phyloP scores from a whole-genome alignment of 1,284 basidiomycete species.

The Flammula alnicola region DNA sequence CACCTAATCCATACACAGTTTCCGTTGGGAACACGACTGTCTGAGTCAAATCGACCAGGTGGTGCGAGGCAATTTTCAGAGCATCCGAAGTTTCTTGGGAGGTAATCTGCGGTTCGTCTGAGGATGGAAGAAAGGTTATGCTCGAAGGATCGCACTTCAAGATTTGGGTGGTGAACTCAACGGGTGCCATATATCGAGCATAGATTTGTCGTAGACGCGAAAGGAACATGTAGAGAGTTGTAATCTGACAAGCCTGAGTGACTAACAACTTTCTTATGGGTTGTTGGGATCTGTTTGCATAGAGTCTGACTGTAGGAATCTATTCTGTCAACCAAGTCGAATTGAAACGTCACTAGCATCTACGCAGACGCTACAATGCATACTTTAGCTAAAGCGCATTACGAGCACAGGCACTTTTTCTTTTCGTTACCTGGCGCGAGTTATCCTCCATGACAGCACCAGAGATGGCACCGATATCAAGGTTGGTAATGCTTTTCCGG shows the following conservation, averaged over 20 bases:
- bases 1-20: conserved; percentile 97
- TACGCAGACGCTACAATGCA: background rate
- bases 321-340: no score
- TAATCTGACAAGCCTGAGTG: no score
- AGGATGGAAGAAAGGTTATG: conserved; percentile 51
- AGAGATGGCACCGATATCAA: no score
- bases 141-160: conserved; percentile 59
- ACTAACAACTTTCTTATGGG: no score
- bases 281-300: conserved; percentile 25
- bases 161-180: conserved; percentile 41
- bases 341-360: background rate
- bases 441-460: no score
- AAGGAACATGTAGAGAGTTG: conserved; percentile 27
- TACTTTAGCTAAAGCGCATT: background rate
- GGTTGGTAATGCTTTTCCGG: no score
- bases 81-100: conserved; percentile 49
- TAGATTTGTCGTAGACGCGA: conserved; percentile 32
- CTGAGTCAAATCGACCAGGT: conserved; percentile 47
- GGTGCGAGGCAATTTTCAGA: conserved; percentile 51
- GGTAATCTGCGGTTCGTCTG: conserved; percentile 47
- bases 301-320: background rate
- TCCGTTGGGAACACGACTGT: conserved; percentile 95
- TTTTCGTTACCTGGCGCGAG: background rate
- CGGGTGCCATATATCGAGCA: conserved; percentile 32
- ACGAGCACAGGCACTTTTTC: background rate